Base-by-base conservation (phyloP, 2,329 filamentous ascomycete genomes). In the Sclerotinia spermophila region DNA sequence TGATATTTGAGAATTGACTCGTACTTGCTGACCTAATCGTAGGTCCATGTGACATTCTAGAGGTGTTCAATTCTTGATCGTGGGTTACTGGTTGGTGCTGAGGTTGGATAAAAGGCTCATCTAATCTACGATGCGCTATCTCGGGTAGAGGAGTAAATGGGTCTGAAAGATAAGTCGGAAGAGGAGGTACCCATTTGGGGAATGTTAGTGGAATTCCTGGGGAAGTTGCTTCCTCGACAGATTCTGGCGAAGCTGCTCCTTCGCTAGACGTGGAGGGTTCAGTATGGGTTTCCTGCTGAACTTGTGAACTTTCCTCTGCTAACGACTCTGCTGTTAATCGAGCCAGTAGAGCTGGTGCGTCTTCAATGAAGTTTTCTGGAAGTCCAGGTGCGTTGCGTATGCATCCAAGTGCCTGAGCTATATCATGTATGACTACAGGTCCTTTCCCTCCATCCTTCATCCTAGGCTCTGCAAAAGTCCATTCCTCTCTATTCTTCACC, bases 381-480 rank as follows among this genome's bases (percentile, higher is more conserved):
- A 66, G 62, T 24, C 62, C 35, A 42, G 62, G n/a, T 40, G 62
- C 62, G 30, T 66, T 66, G 27, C 62, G 45, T 27, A 66, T 66
- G 45, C 62, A 66, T 30, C 62, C 62, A 15, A 66, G 62, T 40
- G 45, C 48, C 33, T 66, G 62, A 27, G 62, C 62, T 40, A 66
- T 40, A 27, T 66, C 62, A 66, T 66, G 62, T 17, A 66, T 66
- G 35, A 66, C 62, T 15, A 66, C 62, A 24, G 45, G 62, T 19
- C 62, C 62, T 40, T 66, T 66, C 11, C 62, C 62, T 40, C 35
- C 62, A n/a, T 66, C 62, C 35, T 66, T 66, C n/a, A 66, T 40
- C 35, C 48, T 35, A 24, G 62, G 62, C 45, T 66, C 62, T 53
- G 62, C 45, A 24, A 66, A 42, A 15, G 62, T 66, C 62, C 62